Conservation (phyloP, 78 protist species). For the Emiliania huxleyi region DNA sequence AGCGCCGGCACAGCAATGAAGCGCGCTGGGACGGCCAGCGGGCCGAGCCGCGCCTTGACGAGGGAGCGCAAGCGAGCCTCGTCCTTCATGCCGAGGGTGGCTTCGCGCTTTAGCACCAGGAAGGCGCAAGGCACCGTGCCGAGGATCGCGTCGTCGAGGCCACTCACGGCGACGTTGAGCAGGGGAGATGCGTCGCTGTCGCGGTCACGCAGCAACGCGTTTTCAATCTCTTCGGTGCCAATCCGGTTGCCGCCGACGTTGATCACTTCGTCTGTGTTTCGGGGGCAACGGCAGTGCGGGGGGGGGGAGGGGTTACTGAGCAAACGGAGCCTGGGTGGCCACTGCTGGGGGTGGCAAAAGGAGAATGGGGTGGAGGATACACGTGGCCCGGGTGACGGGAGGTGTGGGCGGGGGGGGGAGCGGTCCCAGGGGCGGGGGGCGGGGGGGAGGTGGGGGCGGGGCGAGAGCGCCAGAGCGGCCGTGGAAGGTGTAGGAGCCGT, state of each 20-base stretch:
- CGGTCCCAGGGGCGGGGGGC: no score
- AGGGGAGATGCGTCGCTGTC: background rate
- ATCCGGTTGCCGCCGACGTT: background rate
- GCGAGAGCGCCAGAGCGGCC: background rate
- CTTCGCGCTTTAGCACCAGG: background rate
- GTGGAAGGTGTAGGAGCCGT: background rate
- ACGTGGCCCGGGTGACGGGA: no score
- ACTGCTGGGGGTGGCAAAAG: no score
- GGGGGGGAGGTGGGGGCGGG: no score
- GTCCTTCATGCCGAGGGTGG: background rate
- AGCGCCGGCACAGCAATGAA: background rate
- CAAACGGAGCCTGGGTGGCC: no score
- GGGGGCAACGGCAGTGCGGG: no score
- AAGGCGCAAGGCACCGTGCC: background rate
- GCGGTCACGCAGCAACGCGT: background rate
- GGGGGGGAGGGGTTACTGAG: no score
- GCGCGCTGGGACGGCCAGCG: background rate
- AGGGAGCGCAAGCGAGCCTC: background rate
- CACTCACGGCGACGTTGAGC: background rate
- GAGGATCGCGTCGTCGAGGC: background rate
- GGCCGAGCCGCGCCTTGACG: background rate
- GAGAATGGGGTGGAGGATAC: no score
- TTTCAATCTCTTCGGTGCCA: background rate
- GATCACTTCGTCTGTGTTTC: background rate
- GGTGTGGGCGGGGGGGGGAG: no score